Evolutionary conservation across 257 asterid species (phyloP), one percentile per base, ranked within the genome.

Genomic region (Solanum acaule): DNA sequence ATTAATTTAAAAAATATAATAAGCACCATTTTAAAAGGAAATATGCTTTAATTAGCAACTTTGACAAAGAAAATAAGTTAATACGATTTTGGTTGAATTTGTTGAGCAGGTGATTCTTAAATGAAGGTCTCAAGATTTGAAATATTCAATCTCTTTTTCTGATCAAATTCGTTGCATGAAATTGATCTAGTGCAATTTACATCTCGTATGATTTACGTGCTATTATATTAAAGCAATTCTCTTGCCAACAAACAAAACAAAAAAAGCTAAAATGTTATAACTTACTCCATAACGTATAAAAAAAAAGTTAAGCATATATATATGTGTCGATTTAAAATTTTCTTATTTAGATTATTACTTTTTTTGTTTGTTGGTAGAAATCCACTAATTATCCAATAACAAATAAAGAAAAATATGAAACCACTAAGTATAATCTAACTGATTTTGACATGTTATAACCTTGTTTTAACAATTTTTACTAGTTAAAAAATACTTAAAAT

Each of bases 141-240:
- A 16, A 16, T 52, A 44, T 44, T 0, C 16, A 2, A 6, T 16
- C 4, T 52, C 10, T 52, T 0, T 56, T 18, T 56, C 0, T 56
- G 2, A 0, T 56, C 4, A 6, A 18, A 56, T 18, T 56, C 2
- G 2, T 56, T 18, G 4, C 10, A 18, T 2, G 10, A 18, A 18
- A 18, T 0, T 56, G 2, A 18, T 56, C 2, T 56, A 6, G 2
- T 56, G 10, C 1, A 56, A 0, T 18, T 0, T 18, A 56, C 2
- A 18, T 56, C 23, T 56, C 10, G 3, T 59, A 59, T 59, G 0
- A 63, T 63, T 63, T 63, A 63, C 2, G 8, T 10, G 7, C 16
- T 63, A 63, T 63, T n/a, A n/a, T 63, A n/a, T 2, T n/a, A 5
- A 4, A 10, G 27, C 4, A 10, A 65, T 25, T 25, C 8, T 2